phyloP scores from a whole-genome alignment of 345 rosid genomes.

The Aquilaria sinensis region DNA sequence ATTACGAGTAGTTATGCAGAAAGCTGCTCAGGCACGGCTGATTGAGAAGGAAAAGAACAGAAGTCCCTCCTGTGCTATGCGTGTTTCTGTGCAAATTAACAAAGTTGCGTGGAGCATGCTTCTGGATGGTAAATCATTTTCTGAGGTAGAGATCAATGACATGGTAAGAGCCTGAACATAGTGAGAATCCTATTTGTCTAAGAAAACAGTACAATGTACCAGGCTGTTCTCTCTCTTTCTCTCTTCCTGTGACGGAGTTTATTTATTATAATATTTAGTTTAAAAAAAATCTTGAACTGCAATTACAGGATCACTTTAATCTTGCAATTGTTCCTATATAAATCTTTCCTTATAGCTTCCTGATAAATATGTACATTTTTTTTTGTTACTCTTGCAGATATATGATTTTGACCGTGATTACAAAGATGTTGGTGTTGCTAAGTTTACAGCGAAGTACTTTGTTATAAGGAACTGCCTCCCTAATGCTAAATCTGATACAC shows the following conservation, averaged over 20 bases:
- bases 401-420: slow-evolving; percentile 95
- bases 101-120: slow-evolving; percentile 95
- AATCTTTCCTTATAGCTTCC: not conserved
- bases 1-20: slow-evolving; percentile 65
- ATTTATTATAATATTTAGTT: not conserved
- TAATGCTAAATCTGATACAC: slow-evolving; percentile 78
- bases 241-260: not conserved
- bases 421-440: slow-evolving; percentile 84
- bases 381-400: slow-evolving; percentile 36
- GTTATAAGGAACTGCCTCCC: slow-evolving; percentile 76
- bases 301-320: not conserved
- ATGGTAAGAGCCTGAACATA: slow-evolving; percentile 46
- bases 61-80: slow-evolving; percentile 95
- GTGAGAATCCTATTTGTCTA: not conserved
- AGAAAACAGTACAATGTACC: too few species aligned
- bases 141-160: slow-evolving; percentile 98
- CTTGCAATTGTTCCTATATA: not conserved
- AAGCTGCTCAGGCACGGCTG: slow-evolving; percentile 74
- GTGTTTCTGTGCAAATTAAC: slow-evolving; percentile 71
- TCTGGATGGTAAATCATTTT: slow-evolving; percentile 86
- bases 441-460: slow-evolving; percentile 66
- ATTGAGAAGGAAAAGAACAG: slow-evolving; percentile 92
- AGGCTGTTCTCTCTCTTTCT: too few species aligned
- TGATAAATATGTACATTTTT: not conserved
- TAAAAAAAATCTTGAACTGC: not conserved